phyloP scores from a whole-genome alignment of 257 asterid genomes.

The Anisodus tanguticus region DNA sequence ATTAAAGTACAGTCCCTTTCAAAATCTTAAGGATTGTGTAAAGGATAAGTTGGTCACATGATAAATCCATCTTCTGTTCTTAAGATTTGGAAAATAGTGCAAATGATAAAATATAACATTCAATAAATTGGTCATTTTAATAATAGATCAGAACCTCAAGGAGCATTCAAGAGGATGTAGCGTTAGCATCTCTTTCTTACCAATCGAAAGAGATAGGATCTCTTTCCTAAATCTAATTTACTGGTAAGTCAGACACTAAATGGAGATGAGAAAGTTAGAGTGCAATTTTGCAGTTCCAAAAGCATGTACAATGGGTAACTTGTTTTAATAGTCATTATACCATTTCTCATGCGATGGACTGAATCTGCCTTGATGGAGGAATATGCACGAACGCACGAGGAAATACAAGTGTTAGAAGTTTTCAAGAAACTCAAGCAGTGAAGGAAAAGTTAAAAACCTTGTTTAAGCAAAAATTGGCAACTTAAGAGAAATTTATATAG shows the following conservation, averaged over 20 bases:
- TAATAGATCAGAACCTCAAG: constrained; percentile 7
- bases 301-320: neutral
- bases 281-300: neutral
- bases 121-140: neutral
- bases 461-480: neutral
- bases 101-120: neutral
- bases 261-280: neutral
- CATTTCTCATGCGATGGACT: neutral
- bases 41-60: neutral
- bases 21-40: neutral
- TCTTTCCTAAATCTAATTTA: neutral
- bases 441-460: neutral
- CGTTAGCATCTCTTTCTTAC: neutral
- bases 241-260: constrained; percentile 7
- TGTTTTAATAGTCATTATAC: neutral
- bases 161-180: neutral
- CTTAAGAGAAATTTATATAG: neutral
- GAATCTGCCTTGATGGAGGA: neutral
- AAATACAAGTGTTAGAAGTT: neutral
- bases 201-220: neutral
- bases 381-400: neutral
- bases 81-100: constrained; percentile 13
- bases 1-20: constrained; percentile 3
- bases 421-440: neutral
- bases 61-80: constrained; percentile 11